Percentiles rank a stretch among this genome's conserved stretches.
Conservation (phyloP, 176 grass and related monocot species). For the Juncus inflexus region DNA sequence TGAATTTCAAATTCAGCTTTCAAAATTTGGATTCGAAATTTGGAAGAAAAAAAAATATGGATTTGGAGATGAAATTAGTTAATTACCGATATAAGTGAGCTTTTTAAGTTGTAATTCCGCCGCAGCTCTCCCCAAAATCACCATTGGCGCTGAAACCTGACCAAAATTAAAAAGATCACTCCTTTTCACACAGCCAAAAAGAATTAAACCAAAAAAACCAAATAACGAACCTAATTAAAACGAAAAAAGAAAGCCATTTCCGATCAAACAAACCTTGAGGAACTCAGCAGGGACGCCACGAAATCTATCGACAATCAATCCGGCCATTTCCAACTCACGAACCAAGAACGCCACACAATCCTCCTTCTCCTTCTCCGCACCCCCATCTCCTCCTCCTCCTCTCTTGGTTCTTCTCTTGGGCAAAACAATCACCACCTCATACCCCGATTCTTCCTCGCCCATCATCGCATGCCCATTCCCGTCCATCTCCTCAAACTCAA, state of each 20-base stretch:
- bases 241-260: neutral
- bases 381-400: conserved; percentile 25
- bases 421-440: conserved; percentile 72
- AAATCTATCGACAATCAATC: conserved; percentile 68
- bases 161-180: conserved; percentile 12
- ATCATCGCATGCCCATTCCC: conserved; percentile 1
- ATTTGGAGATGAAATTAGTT: neutral
- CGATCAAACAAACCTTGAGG: conserved; percentile 46
- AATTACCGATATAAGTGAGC: conserved; percentile 78
- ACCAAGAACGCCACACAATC: conserved; percentile 64
- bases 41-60: neutral
- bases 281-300: conserved; percentile 76
- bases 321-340: conserved; percentile 49
- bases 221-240: neutral
- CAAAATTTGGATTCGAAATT: conserved; percentile 2
- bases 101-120: conserved; percentile 89
- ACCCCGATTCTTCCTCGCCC: conserved; percentile 43
- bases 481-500: conserved; percentile 21
- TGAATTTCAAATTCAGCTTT: conserved; percentile 6
- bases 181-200: neutral
- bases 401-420: conserved; percentile 46
- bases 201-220: neutral
- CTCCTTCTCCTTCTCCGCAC: neutral
- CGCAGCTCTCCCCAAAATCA: conserved; percentile 70
- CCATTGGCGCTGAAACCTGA: conserved; percentile 71